Evolutionary conservation across 129 eudicot genomes (phyloP).

Genomic region (Pulicaria dysenterica): DNA sequence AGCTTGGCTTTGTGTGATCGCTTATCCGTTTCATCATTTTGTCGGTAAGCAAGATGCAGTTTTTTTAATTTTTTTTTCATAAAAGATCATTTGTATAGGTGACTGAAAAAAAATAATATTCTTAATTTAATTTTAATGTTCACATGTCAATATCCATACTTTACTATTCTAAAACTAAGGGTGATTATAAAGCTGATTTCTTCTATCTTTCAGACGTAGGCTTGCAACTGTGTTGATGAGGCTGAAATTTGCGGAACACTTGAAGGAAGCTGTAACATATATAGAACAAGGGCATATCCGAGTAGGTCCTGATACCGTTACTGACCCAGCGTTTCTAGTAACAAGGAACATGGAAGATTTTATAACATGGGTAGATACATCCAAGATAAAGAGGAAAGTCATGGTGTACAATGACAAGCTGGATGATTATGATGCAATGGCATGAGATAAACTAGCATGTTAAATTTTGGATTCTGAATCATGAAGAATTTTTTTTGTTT

Average conservation of each 20-base stretch:
- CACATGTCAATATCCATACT: background rate
- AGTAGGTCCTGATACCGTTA: conserved; percentile 87
- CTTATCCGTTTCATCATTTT: conserved; percentile 77
- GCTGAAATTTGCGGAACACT: conserved; percentile 74
- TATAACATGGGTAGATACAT: conserved; percentile 93
- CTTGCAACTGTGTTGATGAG: conserved; percentile 68
- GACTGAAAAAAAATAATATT: too few relatives aligned
- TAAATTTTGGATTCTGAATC: background rate
- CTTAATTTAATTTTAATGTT: background rate
- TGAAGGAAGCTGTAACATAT: conserved; percentile 83
- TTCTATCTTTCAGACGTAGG: conserved; percentile 57
- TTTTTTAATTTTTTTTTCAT: too few relatives aligned
- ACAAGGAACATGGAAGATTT: conserved; percentile 97
- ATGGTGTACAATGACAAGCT: conserved; percentile 76
- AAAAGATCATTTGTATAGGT: too few relatives aligned
- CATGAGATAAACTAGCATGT: conserved; percentile 29
- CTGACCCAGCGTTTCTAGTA: conserved; percentile 88
- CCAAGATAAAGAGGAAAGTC: conserved; percentile 86
- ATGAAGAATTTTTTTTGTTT: background rate
- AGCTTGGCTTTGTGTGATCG: conserved; percentile 81
- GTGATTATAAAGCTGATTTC: background rate
- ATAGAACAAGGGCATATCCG: conserved; percentile 96
- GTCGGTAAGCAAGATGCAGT: conserved; percentile 59
- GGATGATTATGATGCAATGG: conserved; percentile 90
- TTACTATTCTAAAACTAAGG: background rate